phyloP scores from a whole-genome alignment of 2,329 filamentous ascomycete genomes.

The Cadophora malorum region DNA sequence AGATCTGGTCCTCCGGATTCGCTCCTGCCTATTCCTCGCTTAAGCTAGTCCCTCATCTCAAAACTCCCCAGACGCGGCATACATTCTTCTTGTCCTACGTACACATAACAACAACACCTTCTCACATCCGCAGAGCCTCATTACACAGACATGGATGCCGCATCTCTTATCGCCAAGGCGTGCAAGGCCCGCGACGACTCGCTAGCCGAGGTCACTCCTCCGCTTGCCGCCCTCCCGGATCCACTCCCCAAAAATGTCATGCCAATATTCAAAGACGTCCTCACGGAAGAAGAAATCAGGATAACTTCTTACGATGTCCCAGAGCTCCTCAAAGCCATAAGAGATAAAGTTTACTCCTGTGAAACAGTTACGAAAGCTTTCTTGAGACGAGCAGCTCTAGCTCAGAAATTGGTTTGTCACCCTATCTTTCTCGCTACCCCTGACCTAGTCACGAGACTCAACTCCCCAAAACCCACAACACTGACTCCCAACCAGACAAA shows the following conservation, averaged over 20 bases:
- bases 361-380: conserved; percentile 33
- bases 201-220: conserved; percentile 26
- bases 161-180: conserved; percentile 28
- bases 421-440: not conserved
- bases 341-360: conserved; percentile 26
- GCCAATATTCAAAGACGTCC: conserved; percentile 24
- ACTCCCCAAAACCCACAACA: not conserved
- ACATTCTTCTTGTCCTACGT: not conserved
- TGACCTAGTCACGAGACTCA: not conserved
- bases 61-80: not conserved
- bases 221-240: conserved; percentile 25
- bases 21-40: not conserved
- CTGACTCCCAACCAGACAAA: conserved; percentile 30
- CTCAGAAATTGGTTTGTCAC: conserved; percentile 33
- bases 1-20: conserved; percentile 11
- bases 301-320: conserved; percentile 32
- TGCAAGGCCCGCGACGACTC: conserved; percentile 29
- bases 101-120: conserved; percentile 5
- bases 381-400: conserved; percentile 31
- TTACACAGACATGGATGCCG: conserved; percentile 22
- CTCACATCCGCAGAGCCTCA: conserved; percentile 13
- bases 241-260: conserved; percentile 32
- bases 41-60: not conserved
- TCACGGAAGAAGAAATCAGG: conserved; percentile 29
- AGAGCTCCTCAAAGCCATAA: conserved; percentile 26